Percentiles rank a stretch among this genome's conserved stretches.
These are phyloP conservation scores for Gynochthodes officinalis DNA, from an alignment of 257 asterid species.

Conservation along the genomic window DNA sequence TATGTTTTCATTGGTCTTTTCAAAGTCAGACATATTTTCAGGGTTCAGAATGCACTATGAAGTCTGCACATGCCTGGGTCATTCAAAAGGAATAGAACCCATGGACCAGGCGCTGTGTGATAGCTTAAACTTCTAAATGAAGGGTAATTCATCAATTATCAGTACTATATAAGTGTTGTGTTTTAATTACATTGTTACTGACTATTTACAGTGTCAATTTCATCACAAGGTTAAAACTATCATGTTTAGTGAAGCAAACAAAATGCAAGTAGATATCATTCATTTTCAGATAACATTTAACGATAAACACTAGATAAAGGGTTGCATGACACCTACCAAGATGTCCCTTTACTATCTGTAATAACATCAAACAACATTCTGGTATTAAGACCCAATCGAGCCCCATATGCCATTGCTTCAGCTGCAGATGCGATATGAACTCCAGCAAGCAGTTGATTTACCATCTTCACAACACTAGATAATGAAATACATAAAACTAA, in stretches of 20 bases:
- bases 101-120: not conserved
- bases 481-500: not conserved
- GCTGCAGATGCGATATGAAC: constrained; percentile 98
- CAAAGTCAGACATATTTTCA: not conserved
- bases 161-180: not conserved
- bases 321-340: constrained; percentile 59
- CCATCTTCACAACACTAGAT: constrained; percentile 86
- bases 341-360: constrained; percentile 70
- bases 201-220: too few species aligned
- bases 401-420: constrained; percentile 93
- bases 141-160: not conserved
- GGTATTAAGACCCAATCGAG: constrained; percentile 83
- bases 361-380: constrained; percentile 77
- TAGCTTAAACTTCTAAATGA: not conserved
- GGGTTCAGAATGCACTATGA: not conserved
- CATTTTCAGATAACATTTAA: not conserved
- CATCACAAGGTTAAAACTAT: not conserved
- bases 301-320: not conserved
- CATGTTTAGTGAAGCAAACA: not conserved
- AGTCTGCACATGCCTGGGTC: not conserved
- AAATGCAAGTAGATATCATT: not conserved
- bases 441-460: constrained; percentile 98
- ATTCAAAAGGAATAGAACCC: not conserved
- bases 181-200: too few species aligned
- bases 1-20: not conserved